Conservation (phyloP, 23 red algal species). For the Agarophyton chilense region DNA sequence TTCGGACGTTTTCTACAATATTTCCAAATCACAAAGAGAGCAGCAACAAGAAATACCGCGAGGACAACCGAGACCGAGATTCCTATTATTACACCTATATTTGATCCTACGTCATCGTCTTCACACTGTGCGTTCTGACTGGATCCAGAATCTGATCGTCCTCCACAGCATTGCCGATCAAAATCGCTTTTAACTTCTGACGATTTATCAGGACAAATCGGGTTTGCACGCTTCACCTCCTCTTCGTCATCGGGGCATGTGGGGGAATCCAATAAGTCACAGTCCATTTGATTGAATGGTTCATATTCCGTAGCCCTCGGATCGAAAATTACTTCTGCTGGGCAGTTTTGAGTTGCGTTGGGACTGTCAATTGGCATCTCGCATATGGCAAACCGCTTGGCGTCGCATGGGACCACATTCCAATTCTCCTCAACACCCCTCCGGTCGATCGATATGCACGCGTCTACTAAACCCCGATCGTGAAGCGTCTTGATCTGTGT, state of each 20-base stretch:
- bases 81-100: no score
- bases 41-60: no score
- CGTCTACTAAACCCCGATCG: constrained; percentile 5
- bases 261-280: not conserved
- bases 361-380: not conserved
- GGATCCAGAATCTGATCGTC: constrained; percentile 17
- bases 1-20: no score
- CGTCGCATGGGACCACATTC: constrained; percentile 27
- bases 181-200: not conserved
- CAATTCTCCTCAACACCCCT: constrained; percentile 17
- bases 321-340: not conserved
- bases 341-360: not conserved
- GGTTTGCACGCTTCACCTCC: not conserved
- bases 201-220: not conserved
- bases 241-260: constrained; percentile 31
- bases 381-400: constrained; percentile 7
- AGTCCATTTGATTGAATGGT: constrained; percentile 14
- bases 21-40: no score
- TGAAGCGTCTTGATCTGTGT: constrained; percentile 12
- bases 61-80: no score
- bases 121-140: no score
- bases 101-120: no score
- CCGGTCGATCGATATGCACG: constrained; percentile 10
- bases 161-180: constrained; percentile 28
- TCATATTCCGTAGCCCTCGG: not conserved